A percentile compares a stretch with the other conserved stretches of the same genome.
Evolutionary conservation across 2,329 filamentous ascomycete species (phyloP).

Genomic region (Paecilomyces sp.): DNA sequence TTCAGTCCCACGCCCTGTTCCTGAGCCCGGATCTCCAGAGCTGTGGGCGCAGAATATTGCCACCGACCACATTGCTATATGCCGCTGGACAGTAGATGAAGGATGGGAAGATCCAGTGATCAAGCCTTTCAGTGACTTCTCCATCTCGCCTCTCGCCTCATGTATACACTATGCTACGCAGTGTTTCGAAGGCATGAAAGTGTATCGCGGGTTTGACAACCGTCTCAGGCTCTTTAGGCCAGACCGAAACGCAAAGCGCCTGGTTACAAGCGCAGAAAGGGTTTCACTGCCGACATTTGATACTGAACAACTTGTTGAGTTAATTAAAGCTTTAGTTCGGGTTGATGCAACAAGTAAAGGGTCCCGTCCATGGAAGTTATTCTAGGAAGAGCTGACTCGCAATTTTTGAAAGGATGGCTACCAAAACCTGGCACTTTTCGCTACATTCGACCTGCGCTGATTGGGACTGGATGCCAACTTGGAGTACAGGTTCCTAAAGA

Average conservation of each 20-base stretch:
- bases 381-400: too few species aligned
- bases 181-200: slow-evolving; percentile 78
- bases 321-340: slow-evolving; percentile 54
- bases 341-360: slow-evolving; percentile 17
- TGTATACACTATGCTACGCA: slow-evolving; percentile 77
- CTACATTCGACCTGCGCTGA: slow-evolving; percentile 81
- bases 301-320: slow-evolving; percentile 60
- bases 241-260: slow-evolving; percentile 57
- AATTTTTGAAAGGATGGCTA: too few species aligned
- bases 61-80: slow-evolving; percentile 81
- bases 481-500: slow-evolving; percentile 73
- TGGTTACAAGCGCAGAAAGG: slow-evolving; percentile 45
- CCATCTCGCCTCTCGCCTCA: slow-evolving; percentile 67
- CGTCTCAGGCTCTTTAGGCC: slow-evolving; percentile 66
- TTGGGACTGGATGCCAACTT: slow-evolving; percentile 71
- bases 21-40: too few species aligned
- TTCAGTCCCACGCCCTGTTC: too few species aligned
- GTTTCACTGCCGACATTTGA: slow-evolving; percentile 68
- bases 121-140: slow-evolving; percentile 64
- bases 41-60: slow-evolving; percentile 24
- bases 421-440: slow-evolving; percentile 57
- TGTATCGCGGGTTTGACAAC: slow-evolving; percentile 58
- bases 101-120: slow-evolving; percentile 68
- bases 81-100: slow-evolving; percentile 50
- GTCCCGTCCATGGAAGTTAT: too few species aligned